phyloP scores from a whole-genome alignment of 169 alveolate species.

The Plasmodium falciparum region DNA sequence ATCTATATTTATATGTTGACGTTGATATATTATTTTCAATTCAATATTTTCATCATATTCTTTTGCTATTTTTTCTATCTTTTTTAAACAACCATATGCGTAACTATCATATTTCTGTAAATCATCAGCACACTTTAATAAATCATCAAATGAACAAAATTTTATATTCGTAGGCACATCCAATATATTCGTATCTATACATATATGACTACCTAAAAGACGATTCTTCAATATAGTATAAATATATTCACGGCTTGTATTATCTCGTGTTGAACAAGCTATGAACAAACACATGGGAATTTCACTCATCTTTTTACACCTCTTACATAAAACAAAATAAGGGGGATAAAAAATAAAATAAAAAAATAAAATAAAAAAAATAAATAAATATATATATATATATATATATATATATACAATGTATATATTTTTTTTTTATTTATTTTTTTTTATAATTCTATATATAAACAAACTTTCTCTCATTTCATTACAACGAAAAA shows the following conservation, averaged over 20 bases:
- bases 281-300: constrained; percentile 80
- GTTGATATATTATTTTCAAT: constrained; percentile 84
- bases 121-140: constrained; percentile 87
- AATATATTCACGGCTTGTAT: constrained; percentile 81
- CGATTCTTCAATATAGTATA: constrained; percentile 81
- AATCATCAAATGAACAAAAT: constrained; percentile 88
- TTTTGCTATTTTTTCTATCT: constrained; percentile 83
- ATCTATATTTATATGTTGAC: constrained; percentile 85
- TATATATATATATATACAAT: background rate
- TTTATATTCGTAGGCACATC: constrained; percentile 88
- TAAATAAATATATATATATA: background rate
- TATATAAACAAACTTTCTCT: background rate
- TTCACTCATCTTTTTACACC: constrained; percentile 43
- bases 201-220: constrained; percentile 79
- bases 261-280: constrained; percentile 81
- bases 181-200: constrained; percentile 83
- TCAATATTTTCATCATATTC: constrained; percentile 83
- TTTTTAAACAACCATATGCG: constrained; percentile 85
- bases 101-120: constrained; percentile 86
- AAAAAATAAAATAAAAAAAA: background rate
- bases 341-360: background rate
- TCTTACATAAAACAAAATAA: background rate
- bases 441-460: background rate
- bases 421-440: background rate
- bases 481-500: no score